phyloP scores from a whole-genome alignment of 2,329 filamentous ascomycete species.

The Colletotrichum lini region DNA sequence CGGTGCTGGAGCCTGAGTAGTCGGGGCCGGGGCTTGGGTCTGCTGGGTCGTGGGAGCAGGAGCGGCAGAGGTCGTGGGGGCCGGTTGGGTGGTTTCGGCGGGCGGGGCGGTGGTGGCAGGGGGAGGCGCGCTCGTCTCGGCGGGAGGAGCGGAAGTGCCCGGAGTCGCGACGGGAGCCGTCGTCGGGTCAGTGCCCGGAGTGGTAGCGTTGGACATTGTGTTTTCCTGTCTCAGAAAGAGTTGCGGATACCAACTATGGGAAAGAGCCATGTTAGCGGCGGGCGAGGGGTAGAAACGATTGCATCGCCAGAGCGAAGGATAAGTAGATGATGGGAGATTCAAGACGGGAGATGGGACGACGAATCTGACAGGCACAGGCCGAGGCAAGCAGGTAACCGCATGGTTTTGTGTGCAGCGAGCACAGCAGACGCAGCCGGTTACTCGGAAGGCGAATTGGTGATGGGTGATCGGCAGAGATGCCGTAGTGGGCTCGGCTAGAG shows the following conservation, averaged over 20 bases:
- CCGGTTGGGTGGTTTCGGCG: slow-evolving; percentile 32
- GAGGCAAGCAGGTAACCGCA: background rate
- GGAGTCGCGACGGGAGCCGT: slow-evolving; percentile 34
- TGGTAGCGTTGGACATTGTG: slow-evolving; percentile 47
- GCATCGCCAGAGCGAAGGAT: slow-evolving; percentile 15
- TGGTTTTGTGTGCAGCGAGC: slow-evolving; percentile 20
- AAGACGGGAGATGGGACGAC: slow-evolving; percentile 5
- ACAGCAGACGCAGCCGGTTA: slow-evolving; percentile 18
- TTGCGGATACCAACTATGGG: slow-evolving; percentile 46
- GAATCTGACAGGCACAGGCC: background rate
- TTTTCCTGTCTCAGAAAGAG: slow-evolving; percentile 47
- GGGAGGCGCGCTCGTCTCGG: slow-evolving; percentile 21
- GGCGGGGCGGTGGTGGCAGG: slow-evolving; percentile 28
- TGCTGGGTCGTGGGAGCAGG: slow-evolving; percentile 32
- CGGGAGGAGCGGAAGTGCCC: slow-evolving; percentile 19
- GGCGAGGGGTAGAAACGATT: background rate
- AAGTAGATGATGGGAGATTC: slow-evolving; percentile 11
- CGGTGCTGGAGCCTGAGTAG: slow-evolving; percentile 35
- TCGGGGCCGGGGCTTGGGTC: slow-evolving; percentile 41
- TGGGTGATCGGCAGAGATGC: slow-evolving; percentile 38
- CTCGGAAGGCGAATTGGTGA: slow-evolving; percentile 25
- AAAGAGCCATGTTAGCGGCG: slow-evolving; percentile 48
- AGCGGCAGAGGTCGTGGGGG: slow-evolving; percentile 38
- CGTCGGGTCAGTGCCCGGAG: slow-evolving; percentile 35
- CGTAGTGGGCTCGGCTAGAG: slow-evolving; percentile 19